Base-by-base conservation (phyloP, 2,329 filamentous ascomycete genomes). In the Bipolaris gigantea region DNA sequence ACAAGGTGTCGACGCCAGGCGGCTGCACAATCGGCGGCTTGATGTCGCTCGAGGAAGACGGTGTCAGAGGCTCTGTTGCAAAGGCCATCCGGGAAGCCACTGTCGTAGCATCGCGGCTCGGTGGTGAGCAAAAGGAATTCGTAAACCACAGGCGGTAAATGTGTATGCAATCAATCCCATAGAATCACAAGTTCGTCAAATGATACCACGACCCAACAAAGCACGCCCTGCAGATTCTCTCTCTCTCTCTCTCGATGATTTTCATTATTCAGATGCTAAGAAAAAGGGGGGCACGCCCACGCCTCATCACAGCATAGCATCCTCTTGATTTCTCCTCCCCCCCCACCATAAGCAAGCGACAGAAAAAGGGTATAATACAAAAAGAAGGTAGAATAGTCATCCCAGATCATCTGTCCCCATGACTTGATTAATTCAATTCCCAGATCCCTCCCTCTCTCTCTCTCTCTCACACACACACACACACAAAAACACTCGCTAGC, bases 21-120 rank as follows among this genome's bases (percentile, higher is more conserved):
- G 89, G 89, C 1, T 92, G 88, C 73, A 92, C 88, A 5, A 90
- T 92, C 57, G 86, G 85, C 2, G 90, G 89, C 0, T 73, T 92
- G 46, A 71, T 90, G 64, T 85, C 88, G 5, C 76, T 93, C 6
- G 89, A 93, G 73, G 89, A 93, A 66, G 87, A 86, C 9, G 78
- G 81, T 8, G 83, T 90, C 7, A 82, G 89, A 62, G 87, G 87
- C 4, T 83, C 82, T 0, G 80, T 92, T 16, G 81, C 86, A 1
- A 83, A 83, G 64, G 88, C 89, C 2, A 83, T 92, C 13, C 80
- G 87, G 48, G 87, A 91, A 72, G 86, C 88, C 11, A 86, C 87
- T 4, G 82, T 85, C 42, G 85, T 90, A 41, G 88, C 88, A 15
- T 84, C 85, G 61, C 82, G 88, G 73, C 75, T 90, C 7, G 85